phyloP scores from a whole-genome alignment of 805 yeast species.

The Candida chilensis region DNA sequence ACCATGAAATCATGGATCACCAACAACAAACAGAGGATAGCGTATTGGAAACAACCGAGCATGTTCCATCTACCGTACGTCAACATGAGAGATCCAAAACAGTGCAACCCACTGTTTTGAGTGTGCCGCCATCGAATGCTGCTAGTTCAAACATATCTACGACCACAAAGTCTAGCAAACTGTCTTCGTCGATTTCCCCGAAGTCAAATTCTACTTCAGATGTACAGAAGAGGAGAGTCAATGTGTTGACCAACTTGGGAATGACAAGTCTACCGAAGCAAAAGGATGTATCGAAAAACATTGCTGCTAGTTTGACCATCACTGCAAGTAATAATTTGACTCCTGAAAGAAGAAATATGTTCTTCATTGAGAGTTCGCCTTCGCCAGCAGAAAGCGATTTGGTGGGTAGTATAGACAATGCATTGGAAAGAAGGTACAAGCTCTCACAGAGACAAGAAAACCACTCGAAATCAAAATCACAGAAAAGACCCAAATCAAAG shows the following conservation, averaged over 20 bases:
- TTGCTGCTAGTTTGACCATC: too few relatives aligned
- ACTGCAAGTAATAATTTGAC: too few relatives aligned
- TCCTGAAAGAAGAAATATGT: slow-evolving; percentile 11
- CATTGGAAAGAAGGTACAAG: background rate
- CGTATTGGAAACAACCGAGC: slow-evolving; percentile 9
- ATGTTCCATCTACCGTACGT: slow-evolving; percentile 8
- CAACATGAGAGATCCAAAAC: slow-evolving; percentile 14
- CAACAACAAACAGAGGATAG: slow-evolving; percentile 16
- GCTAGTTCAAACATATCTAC: slow-evolving; percentile 5
- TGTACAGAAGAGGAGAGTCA: slow-evolving; percentile 8
- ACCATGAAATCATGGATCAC: too few relatives aligned
- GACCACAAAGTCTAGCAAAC: slow-evolving; percentile 1
- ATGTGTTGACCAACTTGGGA: slow-evolving; percentile 11
- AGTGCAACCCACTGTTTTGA: slow-evolving; percentile 9
- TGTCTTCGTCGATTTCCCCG: background rate
- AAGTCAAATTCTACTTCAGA: background rate
- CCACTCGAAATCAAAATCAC: too few relatives aligned
- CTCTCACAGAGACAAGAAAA: too few relatives aligned
- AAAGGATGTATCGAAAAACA: slow-evolving; percentile 8
- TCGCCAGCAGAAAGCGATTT: slow-evolving; percentile 12
- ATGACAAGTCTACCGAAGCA: slow-evolving; percentile 12
- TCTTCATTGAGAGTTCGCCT: slow-evolving; percentile 17
- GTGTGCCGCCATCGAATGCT: slow-evolving; percentile 7
- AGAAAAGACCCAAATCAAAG: too few relatives aligned
- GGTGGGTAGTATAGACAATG: background rate